Conservation (phyloP, 176 grass and related monocot species). For the Areca catechu region DNA sequence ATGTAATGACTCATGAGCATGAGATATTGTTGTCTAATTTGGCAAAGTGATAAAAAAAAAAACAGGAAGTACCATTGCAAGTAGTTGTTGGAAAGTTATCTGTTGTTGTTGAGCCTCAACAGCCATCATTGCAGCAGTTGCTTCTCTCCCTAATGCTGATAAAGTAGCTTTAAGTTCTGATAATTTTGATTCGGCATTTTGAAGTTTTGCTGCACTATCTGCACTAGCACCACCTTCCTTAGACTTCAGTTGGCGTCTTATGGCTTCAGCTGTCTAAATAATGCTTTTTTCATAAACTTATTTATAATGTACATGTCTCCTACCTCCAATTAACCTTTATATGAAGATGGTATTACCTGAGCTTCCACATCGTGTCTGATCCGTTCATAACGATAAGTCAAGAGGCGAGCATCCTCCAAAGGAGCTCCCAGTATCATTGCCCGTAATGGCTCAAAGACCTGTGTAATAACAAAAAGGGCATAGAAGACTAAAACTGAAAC, state of each 20-base stretch:
- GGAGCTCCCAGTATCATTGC: slow-evolving; percentile 95
- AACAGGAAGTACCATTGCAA: slow-evolving; percentile 54
- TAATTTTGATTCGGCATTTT: slow-evolving; percentile 98
- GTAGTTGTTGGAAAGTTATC: slow-evolving; percentile 64
- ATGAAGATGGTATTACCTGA: slow-evolving; percentile 41
- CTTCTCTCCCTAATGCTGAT: slow-evolving; percentile 80
- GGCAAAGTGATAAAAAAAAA: slow-evolving; percentile 3
- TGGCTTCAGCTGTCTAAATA: slow-evolving; percentile 94
- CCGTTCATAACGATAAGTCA: slow-evolving; percentile 84
- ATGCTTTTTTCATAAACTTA: slow-evolving; percentile 5
- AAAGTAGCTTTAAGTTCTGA: slow-evolving; percentile 62
- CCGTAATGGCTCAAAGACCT: slow-evolving; percentile 89
- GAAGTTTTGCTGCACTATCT: slow-evolving; percentile 68
- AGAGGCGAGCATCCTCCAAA: slow-evolving; percentile 87
- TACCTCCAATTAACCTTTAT: slow-evolving; percentile 2
- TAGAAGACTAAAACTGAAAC: not conserved
- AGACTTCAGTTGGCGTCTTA: slow-evolving; percentile 88
- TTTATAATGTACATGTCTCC: slow-evolving; percentile 18
- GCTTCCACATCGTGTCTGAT: slow-evolving; percentile 99
- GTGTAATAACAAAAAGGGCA: not conserved
- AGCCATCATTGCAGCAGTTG: slow-evolving; percentile 88
- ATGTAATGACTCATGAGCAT: too few relatives aligned
- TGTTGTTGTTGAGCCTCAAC: slow-evolving; percentile 87
- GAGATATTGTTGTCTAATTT: not conserved
- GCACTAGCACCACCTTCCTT: slow-evolving; percentile 56